A percentile compares a stretch with the other conserved stretches of the same genome.
Evolutionary conservation across 768 basidiomycete species (phyloP).

Genomic region (Saitozyma sp.): DNA sequence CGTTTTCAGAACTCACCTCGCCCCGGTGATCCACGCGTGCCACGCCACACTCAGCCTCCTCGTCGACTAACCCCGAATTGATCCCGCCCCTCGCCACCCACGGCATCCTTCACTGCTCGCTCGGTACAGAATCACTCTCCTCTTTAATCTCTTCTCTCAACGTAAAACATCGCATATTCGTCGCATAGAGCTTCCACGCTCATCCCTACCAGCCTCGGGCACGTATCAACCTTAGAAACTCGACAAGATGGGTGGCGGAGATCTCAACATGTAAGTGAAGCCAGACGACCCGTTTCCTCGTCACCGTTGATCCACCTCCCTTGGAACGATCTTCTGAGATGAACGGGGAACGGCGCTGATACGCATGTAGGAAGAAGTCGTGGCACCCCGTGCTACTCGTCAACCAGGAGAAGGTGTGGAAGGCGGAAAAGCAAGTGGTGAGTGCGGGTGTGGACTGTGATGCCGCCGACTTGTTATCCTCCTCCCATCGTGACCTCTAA

Average conservation of each 20-base stretch:
- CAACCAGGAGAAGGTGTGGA: slow-evolving; percentile 99
- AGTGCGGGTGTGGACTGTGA: slow-evolving; percentile 46
- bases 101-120: too few relatives aligned
- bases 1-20: too few relatives aligned
- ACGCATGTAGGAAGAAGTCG: slow-evolving; percentile 60
- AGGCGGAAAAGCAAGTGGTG: slow-evolving; percentile 95
- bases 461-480: neutral
- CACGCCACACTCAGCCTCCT: too few relatives aligned
- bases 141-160: too few relatives aligned
- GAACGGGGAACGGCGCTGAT: slow-evolving; percentile 3
- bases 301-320: neutral
- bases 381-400: slow-evolving; percentile 98
- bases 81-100: too few relatives aligned
- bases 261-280: slow-evolving; percentile 89
- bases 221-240: neutral
- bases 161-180: too few relatives aligned
- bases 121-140: too few relatives aligned
- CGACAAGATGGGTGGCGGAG: slow-evolving; percentile 90
- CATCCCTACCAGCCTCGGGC: neutral
- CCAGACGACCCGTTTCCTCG: neutral
- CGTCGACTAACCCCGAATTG: too few relatives aligned
- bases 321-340: neutral
- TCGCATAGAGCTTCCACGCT: too few relatives aligned
- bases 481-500: too few relatives aligned
- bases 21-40: too few relatives aligned